Base-by-base conservation (phyloP, 2,329 filamentous ascomycete species). In the Phialemoniopsis sp. region DNA sequence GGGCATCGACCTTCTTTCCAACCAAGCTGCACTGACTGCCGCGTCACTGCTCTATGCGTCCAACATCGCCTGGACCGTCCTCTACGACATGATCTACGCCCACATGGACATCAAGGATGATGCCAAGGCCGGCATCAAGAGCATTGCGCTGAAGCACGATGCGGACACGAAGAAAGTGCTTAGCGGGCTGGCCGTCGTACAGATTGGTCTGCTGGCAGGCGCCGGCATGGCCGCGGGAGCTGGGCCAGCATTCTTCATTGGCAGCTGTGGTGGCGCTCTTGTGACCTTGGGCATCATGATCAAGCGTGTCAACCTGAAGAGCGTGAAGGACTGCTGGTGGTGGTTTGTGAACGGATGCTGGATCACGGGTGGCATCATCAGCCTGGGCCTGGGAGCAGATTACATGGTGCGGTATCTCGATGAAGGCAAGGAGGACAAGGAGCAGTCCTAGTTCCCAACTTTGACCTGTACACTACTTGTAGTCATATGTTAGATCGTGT, bases 1-100 rank as follows among this genome's bases (percentile, higher is more conserved):
- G 3, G 87, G 87, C 2, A 66, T 93, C 29, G 86, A 90, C 47
- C 59, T 93, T n/a, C 60, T 91, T 12, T 64, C 76, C 6, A 77
- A 85, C 47, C 65, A 65, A 16, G 61, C 76, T 2, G 85, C 86
- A 3, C 57, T 87, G 42, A 68, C 73, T 4, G 80, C 85, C 2
- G 85, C 86, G 1, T 78, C 72, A 3, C 78, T 77, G 41, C 66
- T 95, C 36, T 94, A 94, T 57, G 66, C 76, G 10, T 89, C 85
- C 32, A 93, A 89, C 51, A 72, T 93, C 17, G 81, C 87, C 4
- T 95, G 89, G 89, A 94, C 88, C 0, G 75, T 94, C 18, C 64
- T 94, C 30, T 95, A 94, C 59, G 89, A 95, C 59, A 94, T 93
- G 80, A 89, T 95, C 26, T 95, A 95, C 60, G 89, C 89, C 13